phyloP scores from a whole-genome alignment of 768 basidiomycete genomes.

The Saitozyma podzolica region DNA sequence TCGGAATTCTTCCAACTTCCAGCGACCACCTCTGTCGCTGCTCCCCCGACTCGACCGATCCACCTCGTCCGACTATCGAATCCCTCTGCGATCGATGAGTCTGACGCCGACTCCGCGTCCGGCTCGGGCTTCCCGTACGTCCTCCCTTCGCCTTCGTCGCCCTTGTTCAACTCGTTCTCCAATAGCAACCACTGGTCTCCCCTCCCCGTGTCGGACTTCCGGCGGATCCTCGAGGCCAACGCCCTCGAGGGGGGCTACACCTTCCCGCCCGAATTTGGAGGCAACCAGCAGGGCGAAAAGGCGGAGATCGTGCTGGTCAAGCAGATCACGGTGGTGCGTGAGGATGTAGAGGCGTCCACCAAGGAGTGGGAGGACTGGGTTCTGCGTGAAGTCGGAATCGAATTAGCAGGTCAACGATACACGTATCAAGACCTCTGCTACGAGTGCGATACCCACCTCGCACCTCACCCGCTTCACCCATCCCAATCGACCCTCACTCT shows the following conservation, averaged over 20 bases:
- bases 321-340: constrained; percentile 61
- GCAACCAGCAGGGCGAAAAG: constrained; percentile 30
- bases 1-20: constrained; percentile 58
- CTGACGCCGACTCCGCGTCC: constrained; percentile 19
- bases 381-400: constrained; percentile 34
- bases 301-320: constrained; percentile 63
- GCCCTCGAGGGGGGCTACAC: constrained; percentile 45
- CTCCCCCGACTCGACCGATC: constrained; percentile 30
- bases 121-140: constrained; percentile 5
- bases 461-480: constrained; percentile 33
- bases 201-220: constrained; percentile 59
- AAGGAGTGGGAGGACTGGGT: constrained; percentile 44
- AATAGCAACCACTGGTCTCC: constrained; percentile 33
- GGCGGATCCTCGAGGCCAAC: constrained; percentile 59
- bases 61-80: constrained; percentile 37
- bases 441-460: constrained; percentile 35
- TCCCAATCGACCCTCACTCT: constrained; percentile 43
- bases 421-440: constrained; percentile 47
- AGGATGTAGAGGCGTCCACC: constrained; percentile 22
- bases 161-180: constrained; percentile 30
- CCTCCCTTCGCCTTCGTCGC: constrained; percentile 13
- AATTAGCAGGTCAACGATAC: constrained; percentile 29
- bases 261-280: constrained; percentile 56
- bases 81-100: constrained; percentile 9
- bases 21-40: constrained; percentile 9